These are phyloP conservation scores for Jatropha curcas DNA, from an alignment of 345 rosid genomes.

Conservation along the genomic window DNA sequence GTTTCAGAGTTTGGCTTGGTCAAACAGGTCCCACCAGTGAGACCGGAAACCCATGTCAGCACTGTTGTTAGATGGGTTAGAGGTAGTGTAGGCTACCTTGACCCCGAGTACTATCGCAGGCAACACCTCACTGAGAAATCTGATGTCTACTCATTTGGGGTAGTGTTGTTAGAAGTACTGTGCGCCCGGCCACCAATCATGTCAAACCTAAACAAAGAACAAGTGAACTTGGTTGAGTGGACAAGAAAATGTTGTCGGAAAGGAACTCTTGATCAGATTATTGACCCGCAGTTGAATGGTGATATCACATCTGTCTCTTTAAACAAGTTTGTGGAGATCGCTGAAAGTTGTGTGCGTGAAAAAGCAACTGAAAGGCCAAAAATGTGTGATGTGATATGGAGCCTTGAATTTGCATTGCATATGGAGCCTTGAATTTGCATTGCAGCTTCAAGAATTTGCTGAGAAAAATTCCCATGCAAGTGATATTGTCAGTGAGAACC, in stretches of 20 bases:
- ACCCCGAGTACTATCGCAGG: conserved; percentile 55
- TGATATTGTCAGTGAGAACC: not conserved
- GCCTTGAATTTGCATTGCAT: conserved; percentile 19
- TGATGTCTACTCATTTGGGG: conserved; percentile 62
- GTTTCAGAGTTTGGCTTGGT: conserved; percentile 50
- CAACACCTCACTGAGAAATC: conserved; percentile 55
- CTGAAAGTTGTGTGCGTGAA: conserved; percentile 36
- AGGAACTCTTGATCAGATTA: conserved; percentile 30
- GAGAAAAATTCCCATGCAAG: too few species aligned
- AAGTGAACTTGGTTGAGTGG: conserved; percentile 40
- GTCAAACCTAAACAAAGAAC: conserved; percentile 13
- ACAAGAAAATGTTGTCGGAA: conserved; percentile 25
- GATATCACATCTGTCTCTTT: conserved; percentile 34
- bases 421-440: conserved; percentile 20
- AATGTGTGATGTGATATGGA: conserved; percentile 15
- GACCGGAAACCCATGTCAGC: conserved; percentile 22
- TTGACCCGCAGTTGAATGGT: conserved; percentile 33
- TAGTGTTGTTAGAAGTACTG: conserved; percentile 49
- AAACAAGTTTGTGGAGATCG: conserved; percentile 40
- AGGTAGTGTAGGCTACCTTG: conserved; percentile 51
- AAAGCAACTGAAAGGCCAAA: conserved; percentile 14
- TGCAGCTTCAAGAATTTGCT: conserved; percentile 11
- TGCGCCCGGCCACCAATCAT: conserved; percentile 38
- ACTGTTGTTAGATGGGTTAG: conserved; percentile 54
- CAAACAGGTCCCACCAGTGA: conserved; percentile 29